A percentile compares a stretch with the other conserved stretches of the same genome.
Evolutionary conservation across 306 rosid genomes (phyloP).

Genomic region (Acacia confusa): DNA sequence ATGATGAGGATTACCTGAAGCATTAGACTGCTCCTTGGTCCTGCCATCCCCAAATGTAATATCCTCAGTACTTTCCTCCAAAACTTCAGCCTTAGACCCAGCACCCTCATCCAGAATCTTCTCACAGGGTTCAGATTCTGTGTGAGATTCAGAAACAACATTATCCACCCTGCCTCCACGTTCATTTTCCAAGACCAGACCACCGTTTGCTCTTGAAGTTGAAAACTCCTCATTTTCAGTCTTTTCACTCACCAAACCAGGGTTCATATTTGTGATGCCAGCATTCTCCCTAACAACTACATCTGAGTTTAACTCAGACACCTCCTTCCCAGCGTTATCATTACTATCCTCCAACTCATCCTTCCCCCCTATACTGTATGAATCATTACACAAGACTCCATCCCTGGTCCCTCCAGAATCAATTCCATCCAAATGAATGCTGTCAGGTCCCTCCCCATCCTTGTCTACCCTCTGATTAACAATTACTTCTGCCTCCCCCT

Average conservation of each 20-base stretch:
- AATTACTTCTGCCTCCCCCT: slow-evolving; percentile 12
- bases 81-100: slow-evolving; percentile 29
- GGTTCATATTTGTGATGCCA: slow-evolving; percentile 31
- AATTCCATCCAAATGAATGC: slow-evolving; percentile 29
- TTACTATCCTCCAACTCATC: slow-evolving; percentile 26
- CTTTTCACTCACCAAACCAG: slow-evolving; percentile 25
- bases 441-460: slow-evolving; percentile 13
- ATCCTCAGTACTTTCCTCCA: slow-evolving; percentile 34
- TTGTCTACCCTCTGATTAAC: slow-evolving; percentile 21
- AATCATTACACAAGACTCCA: slow-evolving; percentile 34
- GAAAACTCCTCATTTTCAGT: slow-evolving; percentile 42
- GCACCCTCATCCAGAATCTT: slow-evolving; percentile 34
- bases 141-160: slow-evolving; percentile 35
- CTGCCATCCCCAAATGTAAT: slow-evolving; percentile 16
- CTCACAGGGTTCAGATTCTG: slow-evolving; percentile 39
- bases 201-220: slow-evolving; percentile 37
- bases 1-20: slow-evolving; percentile 24
- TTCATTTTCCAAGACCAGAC: slow-evolving; percentile 34
- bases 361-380: slow-evolving; percentile 16
- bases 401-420: slow-evolving; percentile 42
- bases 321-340: slow-evolving; percentile 44
- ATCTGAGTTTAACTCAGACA: slow-evolving; percentile 33
- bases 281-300: slow-evolving; percentile 35
- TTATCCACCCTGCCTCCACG: slow-evolving; percentile 33
- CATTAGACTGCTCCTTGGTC: slow-evolving; percentile 17